phyloP scores from a whole-genome alignment of 345 rosid genomes.

The Microthlaspi erraticum region DNA sequence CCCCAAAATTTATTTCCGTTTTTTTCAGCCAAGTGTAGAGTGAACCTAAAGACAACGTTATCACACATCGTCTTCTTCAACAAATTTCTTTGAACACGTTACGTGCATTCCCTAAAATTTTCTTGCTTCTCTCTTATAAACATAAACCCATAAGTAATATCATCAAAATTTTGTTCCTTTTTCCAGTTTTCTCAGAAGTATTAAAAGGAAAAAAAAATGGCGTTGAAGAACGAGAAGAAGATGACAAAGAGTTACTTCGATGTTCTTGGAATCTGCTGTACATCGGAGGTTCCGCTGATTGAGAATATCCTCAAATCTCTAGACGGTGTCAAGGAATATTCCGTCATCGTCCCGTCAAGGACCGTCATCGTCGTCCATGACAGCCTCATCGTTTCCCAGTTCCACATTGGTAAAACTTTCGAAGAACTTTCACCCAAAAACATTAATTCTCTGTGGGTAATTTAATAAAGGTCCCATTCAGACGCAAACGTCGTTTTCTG shows the following conservation, averaged over 20 bases:
- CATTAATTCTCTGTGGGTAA: background rate
- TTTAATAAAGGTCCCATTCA: background rate
- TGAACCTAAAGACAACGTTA: slow-evolving; percentile 34
- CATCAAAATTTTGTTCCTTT: background rate
- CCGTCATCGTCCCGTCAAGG: slow-evolving; percentile 76
- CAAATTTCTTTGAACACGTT: slow-evolving; percentile 32
- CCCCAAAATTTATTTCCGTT: background rate
- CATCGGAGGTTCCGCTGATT: slow-evolving; percentile 82
- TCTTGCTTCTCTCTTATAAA: background rate
- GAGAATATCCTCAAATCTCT: slow-evolving; percentile 68
- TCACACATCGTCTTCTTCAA: background rate
- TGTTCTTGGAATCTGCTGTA: slow-evolving; percentile 83
- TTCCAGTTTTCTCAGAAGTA: background rate
- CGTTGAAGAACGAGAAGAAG: slow-evolving; percentile 29
- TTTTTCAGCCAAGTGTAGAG: slow-evolving; percentile 37
- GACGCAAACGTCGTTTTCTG: slow-evolving; percentile 25
- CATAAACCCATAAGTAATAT: slow-evolving; percentile 11
- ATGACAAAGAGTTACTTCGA: slow-evolving; percentile 83
- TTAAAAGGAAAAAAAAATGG: slow-evolving; percentile 21
- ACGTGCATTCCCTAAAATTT: slow-evolving; percentile 26
- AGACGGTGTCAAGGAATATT: slow-evolving; percentile 66
- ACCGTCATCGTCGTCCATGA: slow-evolving; percentile 96
- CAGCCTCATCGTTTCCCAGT: slow-evolving; percentile 60
- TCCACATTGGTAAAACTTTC: slow-evolving; percentile 66
- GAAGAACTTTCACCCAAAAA: background rate